Conservation (phyloP, 441 rosid species). For the Capsella rubella region DNA sequence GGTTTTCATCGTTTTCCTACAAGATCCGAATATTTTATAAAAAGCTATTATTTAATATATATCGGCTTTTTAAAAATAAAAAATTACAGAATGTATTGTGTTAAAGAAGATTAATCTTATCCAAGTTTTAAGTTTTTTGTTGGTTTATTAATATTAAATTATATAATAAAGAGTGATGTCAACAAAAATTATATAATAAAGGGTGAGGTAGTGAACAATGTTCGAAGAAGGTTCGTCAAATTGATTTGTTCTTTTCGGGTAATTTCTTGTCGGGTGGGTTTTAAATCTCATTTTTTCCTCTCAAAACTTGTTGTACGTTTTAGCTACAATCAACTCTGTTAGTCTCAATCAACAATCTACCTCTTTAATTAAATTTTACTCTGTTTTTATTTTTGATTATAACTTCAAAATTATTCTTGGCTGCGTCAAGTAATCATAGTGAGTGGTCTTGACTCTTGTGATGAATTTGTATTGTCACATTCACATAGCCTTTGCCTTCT, state of each 20-base stretch:
- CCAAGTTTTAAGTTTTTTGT: slow-evolving; percentile 9
- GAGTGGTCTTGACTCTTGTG: background rate
- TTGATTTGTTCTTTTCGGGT: slow-evolving; percentile 13
- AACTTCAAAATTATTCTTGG: background rate
- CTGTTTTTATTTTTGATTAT: background rate
- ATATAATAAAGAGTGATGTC: slow-evolving; percentile 1
- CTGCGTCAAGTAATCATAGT: background rate
- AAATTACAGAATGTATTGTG: slow-evolving; percentile 1
- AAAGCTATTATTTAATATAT: background rate
- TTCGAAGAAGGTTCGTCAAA: slow-evolving; percentile 41
- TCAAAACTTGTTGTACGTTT: slow-evolving; percentile 31
- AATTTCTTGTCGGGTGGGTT: slow-evolving; percentile 40
- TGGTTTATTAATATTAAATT: slow-evolving; percentile 9
- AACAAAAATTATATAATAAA: background rate
- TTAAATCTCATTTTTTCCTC: background rate
- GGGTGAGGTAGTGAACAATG: slow-evolving; percentile 22
- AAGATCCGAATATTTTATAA: background rate
- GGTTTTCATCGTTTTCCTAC: background rate
- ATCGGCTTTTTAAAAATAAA: background rate
- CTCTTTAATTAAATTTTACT: background rate
- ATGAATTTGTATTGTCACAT: background rate
- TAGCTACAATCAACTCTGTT: slow-evolving; percentile 21
- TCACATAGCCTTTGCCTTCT: slow-evolving; percentile 14
- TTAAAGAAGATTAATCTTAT: slow-evolving; percentile 4
- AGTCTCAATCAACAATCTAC: slow-evolving; percentile 13